Conservation (phyloP, 495 filamentous ascomycete species). For the Aspergillus cavernicola region DNA sequence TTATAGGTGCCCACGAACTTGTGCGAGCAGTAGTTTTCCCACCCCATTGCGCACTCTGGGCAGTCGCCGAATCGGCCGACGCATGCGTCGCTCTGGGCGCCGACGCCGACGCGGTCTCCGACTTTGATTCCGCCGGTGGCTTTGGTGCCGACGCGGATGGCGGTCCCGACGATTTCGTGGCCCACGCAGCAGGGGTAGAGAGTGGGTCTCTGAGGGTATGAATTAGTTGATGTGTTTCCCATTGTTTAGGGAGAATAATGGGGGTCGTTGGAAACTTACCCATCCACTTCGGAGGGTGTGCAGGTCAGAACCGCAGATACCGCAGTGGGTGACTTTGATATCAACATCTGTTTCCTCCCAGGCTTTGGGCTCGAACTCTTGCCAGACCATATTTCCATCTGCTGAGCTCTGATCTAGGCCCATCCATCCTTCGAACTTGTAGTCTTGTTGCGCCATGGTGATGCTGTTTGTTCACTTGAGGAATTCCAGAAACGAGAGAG, state of each 20-base stretch:
- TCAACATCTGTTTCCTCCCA: constrained; percentile 77
- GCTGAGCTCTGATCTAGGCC: constrained; percentile 53
- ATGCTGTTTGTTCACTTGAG: background rate
- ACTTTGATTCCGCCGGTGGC: constrained; percentile 62
- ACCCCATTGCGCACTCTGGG: constrained; percentile 59
- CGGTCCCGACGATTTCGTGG: constrained; percentile 80
- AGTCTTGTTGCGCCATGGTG: constrained; percentile 37
- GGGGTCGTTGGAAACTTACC: constrained; percentile 30
- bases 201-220: constrained; percentile 39
- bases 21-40: constrained; percentile 64
- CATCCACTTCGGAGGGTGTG: constrained; percentile 75
- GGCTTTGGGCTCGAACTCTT: constrained; percentile 71
- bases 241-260: background rate
- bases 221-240: background rate
- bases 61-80: constrained; percentile 57
- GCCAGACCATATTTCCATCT: constrained; percentile 78
- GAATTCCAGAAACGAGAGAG: background rate
- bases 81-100: constrained; percentile 75
- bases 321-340: constrained; percentile 44
- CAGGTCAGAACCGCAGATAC: constrained; percentile 56
- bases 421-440: constrained; percentile 83
- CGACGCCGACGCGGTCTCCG: constrained; percentile 87
- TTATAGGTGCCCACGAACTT: constrained; percentile 50
- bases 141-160: constrained; percentile 68
- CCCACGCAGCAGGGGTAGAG: constrained; percentile 72